Conservation (phyloP, 768 basidiomycete species). For the Kwoniella sp. region DNA sequence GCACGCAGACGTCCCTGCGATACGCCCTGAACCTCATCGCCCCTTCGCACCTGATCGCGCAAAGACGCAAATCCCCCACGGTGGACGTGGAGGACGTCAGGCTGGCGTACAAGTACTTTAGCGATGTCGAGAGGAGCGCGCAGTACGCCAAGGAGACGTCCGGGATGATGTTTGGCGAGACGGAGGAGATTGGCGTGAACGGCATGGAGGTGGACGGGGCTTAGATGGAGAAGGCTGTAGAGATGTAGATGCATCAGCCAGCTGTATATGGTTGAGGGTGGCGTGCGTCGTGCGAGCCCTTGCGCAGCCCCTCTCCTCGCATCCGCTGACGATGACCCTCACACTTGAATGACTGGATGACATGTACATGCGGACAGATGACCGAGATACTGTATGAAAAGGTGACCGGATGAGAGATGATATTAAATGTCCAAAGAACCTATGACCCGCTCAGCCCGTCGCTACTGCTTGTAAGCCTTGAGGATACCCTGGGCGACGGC, state of each 20-base stretch:
- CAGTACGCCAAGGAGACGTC: slow-evolving; percentile 48
- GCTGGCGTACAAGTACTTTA: slow-evolving; percentile 62
- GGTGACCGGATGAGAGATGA: too few relatives aligned
- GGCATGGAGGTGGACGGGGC: slow-evolving; percentile 13
- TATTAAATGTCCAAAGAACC: too few relatives aligned
- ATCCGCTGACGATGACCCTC: too few relatives aligned
- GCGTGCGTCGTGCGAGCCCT: too few relatives aligned
- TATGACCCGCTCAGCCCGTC: neutral
- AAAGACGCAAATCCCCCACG: slow-evolving; percentile 67
- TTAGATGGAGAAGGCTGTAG: neutral
- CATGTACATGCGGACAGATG: too few relatives aligned
- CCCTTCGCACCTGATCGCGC: slow-evolving; percentile 78
- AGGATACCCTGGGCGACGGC: slow-evolving; percentile 37
- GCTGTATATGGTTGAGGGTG: too few relatives aligned
- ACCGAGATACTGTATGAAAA: too few relatives aligned
- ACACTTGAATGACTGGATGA: too few relatives aligned
- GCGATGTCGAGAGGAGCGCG: slow-evolving; percentile 46
- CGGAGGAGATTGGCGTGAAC: slow-evolving; percentile 18
- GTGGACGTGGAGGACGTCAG: slow-evolving; percentile 83
- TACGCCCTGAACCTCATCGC: slow-evolving; percentile 95
- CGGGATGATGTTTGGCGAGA: slow-evolving; percentile 52
- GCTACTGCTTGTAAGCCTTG: slow-evolving; percentile 19
- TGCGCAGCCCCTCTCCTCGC: too few relatives aligned
- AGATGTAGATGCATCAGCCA: neutral
- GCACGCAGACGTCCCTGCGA: slow-evolving; percentile 79